A percentile compares a stretch with the other conserved stretches of the same genome.
Conservation (phyloP, 1,284 basidiomycete species). For the Crucibulum parvulum region DNA sequence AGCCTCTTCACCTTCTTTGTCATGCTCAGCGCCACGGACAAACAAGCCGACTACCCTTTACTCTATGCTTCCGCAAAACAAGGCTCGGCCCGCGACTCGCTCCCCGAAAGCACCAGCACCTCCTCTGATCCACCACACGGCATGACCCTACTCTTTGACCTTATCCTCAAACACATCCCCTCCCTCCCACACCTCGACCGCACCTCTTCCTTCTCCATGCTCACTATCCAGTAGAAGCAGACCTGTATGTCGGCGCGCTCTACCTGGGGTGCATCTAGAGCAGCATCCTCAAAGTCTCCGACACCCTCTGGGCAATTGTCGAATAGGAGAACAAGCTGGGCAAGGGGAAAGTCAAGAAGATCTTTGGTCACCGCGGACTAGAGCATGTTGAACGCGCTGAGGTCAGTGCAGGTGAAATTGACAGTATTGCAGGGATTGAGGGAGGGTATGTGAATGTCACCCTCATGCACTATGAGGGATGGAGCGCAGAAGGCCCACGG, state of each 20-base stretch:
- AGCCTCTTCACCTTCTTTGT: slow-evolving; percentile 57
- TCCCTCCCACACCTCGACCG: slow-evolving; percentile 44
- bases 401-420: slow-evolving; percentile 52
- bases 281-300: slow-evolving; percentile 43
- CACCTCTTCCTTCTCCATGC: slow-evolving; percentile 50
- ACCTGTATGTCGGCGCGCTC: slow-evolving; percentile 51
- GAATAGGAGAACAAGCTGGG: slow-evolving; percentile 47
- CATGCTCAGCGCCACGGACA: slow-evolving; percentile 52
- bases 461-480: slow-evolving; percentile 47
- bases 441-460: slow-evolving; percentile 52
- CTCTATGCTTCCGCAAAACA: slow-evolving; percentile 56
- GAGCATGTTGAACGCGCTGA: slow-evolving; percentile 46
- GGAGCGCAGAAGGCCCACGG: slow-evolving; percentile 45
- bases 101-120: slow-evolving; percentile 6
- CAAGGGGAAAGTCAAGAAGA: slow-evolving; percentile 55
- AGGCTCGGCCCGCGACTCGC: slow-evolving; percentile 47
- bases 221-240: slow-evolving; percentile 50
- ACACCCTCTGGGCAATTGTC: slow-evolving; percentile 45
- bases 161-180: slow-evolving; percentile 49
- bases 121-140: slow-evolving; percentile 9
- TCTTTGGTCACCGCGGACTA: slow-evolving; percentile 44
- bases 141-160: slow-evolving; percentile 52
- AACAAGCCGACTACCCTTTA: slow-evolving; percentile 53
- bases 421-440: slow-evolving; percentile 53
- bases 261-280: slow-evolving; percentile 53